Base-by-base conservation (phyloP, 2,329 filamentous ascomycete genomes). In the Sphaceloma murrayae region DNA sequence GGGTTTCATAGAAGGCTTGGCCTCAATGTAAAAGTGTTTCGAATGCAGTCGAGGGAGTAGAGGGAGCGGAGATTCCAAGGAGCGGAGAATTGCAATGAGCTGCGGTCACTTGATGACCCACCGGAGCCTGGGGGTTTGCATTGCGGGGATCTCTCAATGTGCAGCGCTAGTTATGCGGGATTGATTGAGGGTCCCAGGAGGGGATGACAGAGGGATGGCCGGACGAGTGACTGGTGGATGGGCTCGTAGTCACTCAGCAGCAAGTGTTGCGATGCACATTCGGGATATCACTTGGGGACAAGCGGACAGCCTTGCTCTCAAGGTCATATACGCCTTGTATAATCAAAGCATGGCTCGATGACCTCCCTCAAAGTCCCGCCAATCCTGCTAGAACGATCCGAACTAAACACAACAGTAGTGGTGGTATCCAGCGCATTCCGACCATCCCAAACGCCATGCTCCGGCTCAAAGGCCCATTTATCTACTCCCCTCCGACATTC, bases 41-140 rank as follows among this genome's bases (percentile, higher is more conserved):
- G 36, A 26, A 40, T 40, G 36, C 22, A 40, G 36, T 30, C 22
- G 24, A 29, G 36, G 24, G 30, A 17, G 36, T 26, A 26, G 36
- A 39, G 34, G 34, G 14, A n/a, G 34, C n/a, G n/a, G n/a, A n/a
- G n/a, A n/a, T n/a, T n/a, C n/a, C n/a, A 27, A 39, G 6, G 34
- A 22, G 36, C 36, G 36, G 36, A 40, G 24, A 40, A 40, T 40
- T 30, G n/a, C 5, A n/a, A n/a, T n/a, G n/a, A n/a, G n/a, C n/a
- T n/a, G n/a, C n/a, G n/a, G n/a, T n/a, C 14, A 30, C 10, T 40
- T 7, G 22, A 29, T 16, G 24, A 26, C 36, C 36, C 36, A 30
- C 36, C 36, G 36, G 36, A 40, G 24, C 36, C 22, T 19, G 13
- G 30, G 36, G 26, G 27, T 14, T n/a, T 18, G 36, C 6, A 29